Percentiles rank a stretch among this genome's conserved stretches.
phyloP scores from a whole-genome alignment of 768 basidiomycete species.

The Gyrodon lividus region DNA sequence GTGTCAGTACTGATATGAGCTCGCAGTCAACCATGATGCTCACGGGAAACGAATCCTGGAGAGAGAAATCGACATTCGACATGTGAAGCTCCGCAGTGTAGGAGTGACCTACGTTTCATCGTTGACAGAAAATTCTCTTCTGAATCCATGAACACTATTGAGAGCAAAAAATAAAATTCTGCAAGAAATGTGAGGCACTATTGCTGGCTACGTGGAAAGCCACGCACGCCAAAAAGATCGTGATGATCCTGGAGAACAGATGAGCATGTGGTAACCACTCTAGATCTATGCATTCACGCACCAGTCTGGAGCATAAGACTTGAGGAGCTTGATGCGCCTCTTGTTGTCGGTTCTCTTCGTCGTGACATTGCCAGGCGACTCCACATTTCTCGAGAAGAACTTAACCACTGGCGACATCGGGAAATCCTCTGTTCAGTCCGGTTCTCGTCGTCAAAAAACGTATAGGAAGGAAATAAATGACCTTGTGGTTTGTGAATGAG shows the following conservation, averaged over 20 bases:
- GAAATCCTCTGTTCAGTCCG: neutral
- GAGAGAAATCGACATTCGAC: conserved; percentile 14
- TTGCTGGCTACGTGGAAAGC: neutral
- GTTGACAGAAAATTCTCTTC: conserved; percentile 72
- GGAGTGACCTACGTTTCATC: conserved; percentile 60
- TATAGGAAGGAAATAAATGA: neutral
- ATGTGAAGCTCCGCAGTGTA: neutral
- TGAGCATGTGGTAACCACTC: conserved; percentile 2
- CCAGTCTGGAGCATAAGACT: conserved; percentile 79
- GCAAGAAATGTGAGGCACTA: neutral
- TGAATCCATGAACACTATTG: conserved; percentile 67
- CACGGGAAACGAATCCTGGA: conserved; percentile 26
- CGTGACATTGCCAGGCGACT: conserved; percentile 3
- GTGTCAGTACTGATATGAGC: conserved; percentile 5
- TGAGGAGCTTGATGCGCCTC: conserved; percentile 42
- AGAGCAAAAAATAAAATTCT: conserved; percentile 65
- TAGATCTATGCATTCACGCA: conserved; percentile 35
- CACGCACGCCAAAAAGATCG: conserved; percentile 62
- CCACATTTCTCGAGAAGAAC: conserved; percentile 2
- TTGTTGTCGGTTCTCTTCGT: conserved; percentile 23
- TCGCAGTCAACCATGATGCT: conserved; percentile 1
- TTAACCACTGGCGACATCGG: conserved; percentile 15
- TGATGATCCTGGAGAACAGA: conserved; percentile 53
- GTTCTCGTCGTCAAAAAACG: neutral
- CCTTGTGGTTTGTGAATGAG: neutral